These are phyloP conservation scores for Exobasidium rhododendri DNA, from an alignment of 1,284 basidiomycete species.

Conservation along the genomic window DNA sequence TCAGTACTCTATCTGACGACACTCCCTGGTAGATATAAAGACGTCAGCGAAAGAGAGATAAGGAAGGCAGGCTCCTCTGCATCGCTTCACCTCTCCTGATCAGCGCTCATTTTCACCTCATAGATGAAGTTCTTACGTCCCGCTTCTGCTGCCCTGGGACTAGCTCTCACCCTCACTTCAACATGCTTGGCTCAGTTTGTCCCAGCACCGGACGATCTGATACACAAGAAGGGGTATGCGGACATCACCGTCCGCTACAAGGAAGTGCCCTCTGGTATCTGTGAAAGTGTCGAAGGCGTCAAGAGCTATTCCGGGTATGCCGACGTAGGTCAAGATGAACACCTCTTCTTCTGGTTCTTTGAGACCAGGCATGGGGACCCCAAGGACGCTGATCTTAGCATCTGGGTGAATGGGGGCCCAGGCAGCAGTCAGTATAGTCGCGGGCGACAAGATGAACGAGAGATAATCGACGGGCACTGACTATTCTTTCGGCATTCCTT, in stretches of 20 bases:
- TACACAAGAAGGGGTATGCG: conserved; percentile 20
- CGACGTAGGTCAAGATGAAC: conserved; percentile 28
- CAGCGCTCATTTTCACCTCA: too few species aligned
- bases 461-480: too few species aligned
- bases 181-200: conserved; percentile 15
- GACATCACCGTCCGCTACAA: conserved; percentile 35
- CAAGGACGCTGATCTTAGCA: conserved; percentile 17
- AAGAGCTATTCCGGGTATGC: conserved; percentile 61
- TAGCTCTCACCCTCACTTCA: not conserved
- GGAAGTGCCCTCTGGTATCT: conserved; percentile 62
- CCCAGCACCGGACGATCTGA: conserved; percentile 22
- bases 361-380: conserved; percentile 28
- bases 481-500: not conserved
- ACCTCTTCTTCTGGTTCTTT: conserved; percentile 44
- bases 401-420: conserved; percentile 55
- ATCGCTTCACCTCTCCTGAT: too few species aligned
- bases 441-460: too few species aligned
- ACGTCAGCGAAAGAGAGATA: too few species aligned
- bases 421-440: conserved; percentile 62
- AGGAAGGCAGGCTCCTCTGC: too few species aligned
- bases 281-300: conserved; percentile 69
- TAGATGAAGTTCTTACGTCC: too few species aligned
- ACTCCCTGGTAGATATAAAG: too few species aligned
- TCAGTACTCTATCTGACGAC: too few species aligned
- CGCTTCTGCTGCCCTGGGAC: too few species aligned